These are phyloP conservation scores for Pseudognaphalium luteoalbum DNA, from an alignment of 129 eudicot genomes.

Conservation along the genomic window DNA sequence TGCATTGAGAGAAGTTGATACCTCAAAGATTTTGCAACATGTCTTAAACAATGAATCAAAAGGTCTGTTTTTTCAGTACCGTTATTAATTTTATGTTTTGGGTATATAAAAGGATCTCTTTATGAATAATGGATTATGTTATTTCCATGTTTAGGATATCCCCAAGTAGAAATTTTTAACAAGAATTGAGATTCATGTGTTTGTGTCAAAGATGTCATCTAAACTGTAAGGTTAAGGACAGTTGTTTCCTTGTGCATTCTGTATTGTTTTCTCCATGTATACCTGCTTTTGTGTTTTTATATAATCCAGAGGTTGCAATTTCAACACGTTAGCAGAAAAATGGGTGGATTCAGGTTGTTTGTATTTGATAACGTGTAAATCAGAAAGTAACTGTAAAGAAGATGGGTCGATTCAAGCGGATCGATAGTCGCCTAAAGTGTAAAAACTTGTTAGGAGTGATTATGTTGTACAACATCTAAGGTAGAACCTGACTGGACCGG, in stretches of 20 bases:
- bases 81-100: not conserved
- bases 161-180: not conserved
- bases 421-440: not conserved
- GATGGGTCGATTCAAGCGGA: not conserved
- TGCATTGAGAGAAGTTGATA: slow-evolving; percentile 86
- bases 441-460: not conserved
- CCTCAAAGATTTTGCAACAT: slow-evolving; percentile 56
- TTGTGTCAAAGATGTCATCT: not conserved
- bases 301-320: not conserved
- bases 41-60: slow-evolving; percentile 50
- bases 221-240: not conserved
- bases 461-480: not conserved
- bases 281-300: not conserved
- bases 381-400: not conserved
- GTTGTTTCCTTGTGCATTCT: not conserved
- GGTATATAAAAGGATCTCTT: not conserved
- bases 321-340: not conserved
- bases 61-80: slow-evolving; percentile 35
- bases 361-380: not conserved
- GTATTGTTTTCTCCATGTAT: not conserved
- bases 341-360: not conserved
- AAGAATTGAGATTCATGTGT: not conserved
- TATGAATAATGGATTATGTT: not conserved
- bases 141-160: not conserved
- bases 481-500: not conserved